These are phyloP conservation scores for Naumovozyma baii DNA, from an alignment of 805 yeast genomes.

Conservation along the genomic window DNA sequence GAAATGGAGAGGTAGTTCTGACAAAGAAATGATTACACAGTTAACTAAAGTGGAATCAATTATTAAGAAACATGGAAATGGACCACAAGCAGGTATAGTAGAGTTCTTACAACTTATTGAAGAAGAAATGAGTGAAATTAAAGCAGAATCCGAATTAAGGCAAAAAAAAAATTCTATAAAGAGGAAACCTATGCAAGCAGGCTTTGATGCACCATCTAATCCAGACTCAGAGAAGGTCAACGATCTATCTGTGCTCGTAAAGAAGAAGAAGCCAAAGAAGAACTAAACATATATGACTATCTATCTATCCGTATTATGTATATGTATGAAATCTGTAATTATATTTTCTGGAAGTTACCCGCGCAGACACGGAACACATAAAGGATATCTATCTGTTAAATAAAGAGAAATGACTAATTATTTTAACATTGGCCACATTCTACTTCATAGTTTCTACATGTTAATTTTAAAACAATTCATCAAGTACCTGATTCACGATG, in stretches of 20 bases:
- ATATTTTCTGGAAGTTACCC: no score
- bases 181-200: background rate
- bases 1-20: constrained; percentile 15
- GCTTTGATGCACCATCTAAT: background rate
- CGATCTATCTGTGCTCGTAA: constrained; percentile 54
- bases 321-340: no score
- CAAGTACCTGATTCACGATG: no score
- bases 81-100: background rate
- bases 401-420: no score
- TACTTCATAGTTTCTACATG: no score
- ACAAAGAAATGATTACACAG: constrained; percentile 1
- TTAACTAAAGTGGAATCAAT: constrained; percentile 21
- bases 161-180: background rate
- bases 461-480: no score
- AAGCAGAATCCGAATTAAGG: background rate
- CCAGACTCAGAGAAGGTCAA: constrained; percentile 32
- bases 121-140: background rate
- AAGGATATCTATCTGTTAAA: no score
- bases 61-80: constrained; percentile 24
- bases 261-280: constrained; percentile 35
- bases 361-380: no score
- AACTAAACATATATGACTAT: no score
- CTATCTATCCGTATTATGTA: no score
- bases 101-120: background rate
- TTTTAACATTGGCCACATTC: no score